Evolutionary conservation across 176 grass and related monocot species (phyloP).

Genomic region (Aegilops speltoides): DNA sequence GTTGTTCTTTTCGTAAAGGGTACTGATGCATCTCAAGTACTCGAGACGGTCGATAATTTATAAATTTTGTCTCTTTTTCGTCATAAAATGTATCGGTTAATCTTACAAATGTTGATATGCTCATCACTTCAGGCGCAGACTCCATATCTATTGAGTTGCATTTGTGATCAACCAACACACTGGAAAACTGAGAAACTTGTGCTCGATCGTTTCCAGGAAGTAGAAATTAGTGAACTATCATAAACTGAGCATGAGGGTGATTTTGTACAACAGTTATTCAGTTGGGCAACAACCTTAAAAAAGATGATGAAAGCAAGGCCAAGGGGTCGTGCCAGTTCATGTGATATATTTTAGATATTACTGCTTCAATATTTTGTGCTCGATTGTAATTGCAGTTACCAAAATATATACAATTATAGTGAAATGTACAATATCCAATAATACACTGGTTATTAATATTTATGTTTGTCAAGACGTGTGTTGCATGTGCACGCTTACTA

Average conservation of each 20-base stretch:
- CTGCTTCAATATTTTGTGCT: no score
- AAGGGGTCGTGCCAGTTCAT: no score
- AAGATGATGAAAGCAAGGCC: background rate
- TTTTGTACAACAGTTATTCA: conserved; percentile 10
- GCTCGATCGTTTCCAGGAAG: background rate
- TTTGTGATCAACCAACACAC: no score
- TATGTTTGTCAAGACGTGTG: no score
- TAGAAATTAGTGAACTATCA: background rate
- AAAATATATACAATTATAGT: no score
- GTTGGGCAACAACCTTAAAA: background rate
- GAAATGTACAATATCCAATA: no score
- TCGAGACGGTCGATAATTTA: background rate
- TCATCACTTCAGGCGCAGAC: background rate
- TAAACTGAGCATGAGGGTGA: background rate
- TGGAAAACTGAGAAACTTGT: no score
- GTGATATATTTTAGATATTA: no score
- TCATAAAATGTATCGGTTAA: background rate
- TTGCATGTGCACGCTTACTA: no score
- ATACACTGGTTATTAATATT: no score
- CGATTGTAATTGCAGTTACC: no score
- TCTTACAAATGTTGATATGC: background rate
- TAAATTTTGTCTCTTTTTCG: background rate
- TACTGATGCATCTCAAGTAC: background rate
- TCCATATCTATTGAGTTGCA: background rate
- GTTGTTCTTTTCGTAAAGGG: background rate